Evolutionary conservation across 2,329 filamentous ascomycete genomes (phyloP), one percentile per base, ranked within the genome.

Genomic region (Penicillium sp.): DNA sequence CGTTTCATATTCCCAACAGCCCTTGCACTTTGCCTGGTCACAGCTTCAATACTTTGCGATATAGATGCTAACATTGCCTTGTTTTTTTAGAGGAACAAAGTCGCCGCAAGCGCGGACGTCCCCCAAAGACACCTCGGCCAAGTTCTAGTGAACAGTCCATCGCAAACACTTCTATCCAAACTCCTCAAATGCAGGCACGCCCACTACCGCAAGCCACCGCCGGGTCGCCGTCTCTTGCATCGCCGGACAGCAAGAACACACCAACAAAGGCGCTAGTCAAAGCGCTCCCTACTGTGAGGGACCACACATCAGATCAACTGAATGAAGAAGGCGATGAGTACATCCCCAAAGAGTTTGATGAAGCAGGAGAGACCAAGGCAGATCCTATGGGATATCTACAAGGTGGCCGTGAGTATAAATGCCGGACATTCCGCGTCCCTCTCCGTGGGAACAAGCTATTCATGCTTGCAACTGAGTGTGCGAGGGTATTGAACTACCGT

Each of bases 381-480:
- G 86, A 90, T 72, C 73, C 82, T 22, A 90, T 91, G 66, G 94
- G 94, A 38, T 87, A 92, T 68, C 85, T 92, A 22, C 82, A 89
- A 28, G 92, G 91, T 58, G 85, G 84, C 22, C 89, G 94, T 65
- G 88, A 93, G 69, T 99, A 97, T 78, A 87, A 89, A 72, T 97
- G 93, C 75, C 84, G 92, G 61, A 97, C 93, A 1, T 99, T 99
- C 73, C 85, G 90, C 62, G 92, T 99, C 4, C 91, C 93, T 17
- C 88, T 95, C 67, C 83, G 94, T 65, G 91, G 90, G 28, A 88
- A 95, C 63, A 97, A 97, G 75, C 83, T 97, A 6, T 99, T 97
- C 77, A 99, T 99, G 94, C 84, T 99, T 50, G 94, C 94, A 35
- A 99, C 94, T 16, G 94, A 99, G 76, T 97, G 94, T 71, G 94